phyloP scores from a whole-genome alignment of 768 basidiomycete species.

The Lactarius tabidus region DNA sequence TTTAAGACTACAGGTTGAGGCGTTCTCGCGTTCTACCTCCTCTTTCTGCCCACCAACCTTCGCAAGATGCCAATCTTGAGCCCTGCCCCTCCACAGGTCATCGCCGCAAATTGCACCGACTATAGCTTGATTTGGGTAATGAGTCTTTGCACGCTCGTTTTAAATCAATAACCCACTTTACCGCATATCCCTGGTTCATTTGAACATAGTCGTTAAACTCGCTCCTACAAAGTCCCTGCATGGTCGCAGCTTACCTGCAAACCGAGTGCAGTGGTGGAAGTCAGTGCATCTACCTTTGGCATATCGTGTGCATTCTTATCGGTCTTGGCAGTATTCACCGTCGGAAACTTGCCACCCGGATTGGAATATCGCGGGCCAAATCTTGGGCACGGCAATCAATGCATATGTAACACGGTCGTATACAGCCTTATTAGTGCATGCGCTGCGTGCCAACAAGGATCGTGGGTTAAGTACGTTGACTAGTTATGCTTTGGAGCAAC shows the following conservation, averaged over 20 bases:
- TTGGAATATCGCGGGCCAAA: slow-evolving; percentile 16
- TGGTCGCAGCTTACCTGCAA: slow-evolving; percentile 3
- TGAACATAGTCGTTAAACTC: slow-evolving; percentile 20
- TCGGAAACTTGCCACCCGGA: not conserved
- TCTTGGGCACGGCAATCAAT: slow-evolving; percentile 3
- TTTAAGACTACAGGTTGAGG: too few relatives aligned
- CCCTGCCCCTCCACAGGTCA: not conserved
- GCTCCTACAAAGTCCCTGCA: slow-evolving; percentile 16
- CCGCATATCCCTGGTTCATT: not conserved
- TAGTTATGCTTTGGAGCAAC: not conserved
- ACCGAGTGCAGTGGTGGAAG: slow-evolving; percentile 14
- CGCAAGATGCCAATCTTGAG: not conserved
- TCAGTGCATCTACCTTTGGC: not conserved
- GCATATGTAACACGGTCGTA: slow-evolving; percentile 29
- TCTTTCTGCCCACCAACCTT: not conserved
- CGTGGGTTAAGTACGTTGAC: slow-evolving; percentile 17
- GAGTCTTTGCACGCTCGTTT: not conserved
- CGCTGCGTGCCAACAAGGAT: slow-evolving; percentile 27
- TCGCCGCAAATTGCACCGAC: slow-evolving; percentile 6
- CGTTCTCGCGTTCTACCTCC: not conserved
- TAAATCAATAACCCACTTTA: not conserved
- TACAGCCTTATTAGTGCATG: slow-evolving; percentile 31
- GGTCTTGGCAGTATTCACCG: slow-evolving; percentile 2
- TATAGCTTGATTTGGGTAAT: slow-evolving; percentile 12
- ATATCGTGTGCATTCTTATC: not conserved